These are phyloP conservation scores for Lactifluus volemus DNA, from an alignment of 768 basidiomycete species.

Conservation along the genomic window DNA sequence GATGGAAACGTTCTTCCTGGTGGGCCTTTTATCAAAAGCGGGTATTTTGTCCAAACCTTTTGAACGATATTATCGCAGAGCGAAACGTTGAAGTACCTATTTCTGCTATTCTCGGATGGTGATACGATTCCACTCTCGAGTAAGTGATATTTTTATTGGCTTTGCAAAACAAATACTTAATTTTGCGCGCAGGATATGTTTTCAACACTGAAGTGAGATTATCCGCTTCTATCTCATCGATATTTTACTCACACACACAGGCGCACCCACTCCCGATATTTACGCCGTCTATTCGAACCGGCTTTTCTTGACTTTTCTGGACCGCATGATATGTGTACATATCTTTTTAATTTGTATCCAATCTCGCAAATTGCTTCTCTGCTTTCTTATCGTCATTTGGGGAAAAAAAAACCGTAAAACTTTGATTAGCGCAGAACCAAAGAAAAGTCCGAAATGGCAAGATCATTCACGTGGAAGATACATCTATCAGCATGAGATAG, in stretches of 20 bases:
- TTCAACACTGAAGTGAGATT: slow-evolving; percentile 80
- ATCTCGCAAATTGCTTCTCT: not conserved
- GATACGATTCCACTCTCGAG: slow-evolving; percentile 63
- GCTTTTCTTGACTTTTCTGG: slow-evolving; percentile 32
- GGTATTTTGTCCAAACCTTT: too few relatives aligned
- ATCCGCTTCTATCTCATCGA: not conserved
- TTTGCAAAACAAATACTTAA: slow-evolving; percentile 9
- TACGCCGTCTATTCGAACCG: slow-evolving; percentile 38
- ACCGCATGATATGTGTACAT: not conserved
- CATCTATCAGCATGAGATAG: slow-evolving; percentile 6
- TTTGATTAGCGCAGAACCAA: not conserved
- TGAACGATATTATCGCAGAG: slow-evolving; percentile 37
- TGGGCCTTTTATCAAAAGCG: slow-evolving; percentile 32
- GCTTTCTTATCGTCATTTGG: not conserved
- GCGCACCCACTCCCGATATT: slow-evolving; percentile 71
- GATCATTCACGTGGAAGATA: not conserved
- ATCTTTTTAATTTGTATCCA: slow-evolving; percentile 2
- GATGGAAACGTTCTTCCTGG: slow-evolving; percentile 95
- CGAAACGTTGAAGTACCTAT: slow-evolving; percentile 88
- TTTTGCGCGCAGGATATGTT: slow-evolving; percentile 51
- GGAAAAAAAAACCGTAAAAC: not conserved
- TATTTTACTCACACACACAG: slow-evolving; percentile 26
- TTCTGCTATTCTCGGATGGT: slow-evolving; percentile 72
- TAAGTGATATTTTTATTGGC: slow-evolving; percentile 29
- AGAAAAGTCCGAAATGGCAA: not conserved